Percentiles rank a stretch among this genome's conserved stretches.
phyloP scores from a whole-genome alignment of 2,329 filamentous ascomycete species.

The Curvularia lunata region DNA sequence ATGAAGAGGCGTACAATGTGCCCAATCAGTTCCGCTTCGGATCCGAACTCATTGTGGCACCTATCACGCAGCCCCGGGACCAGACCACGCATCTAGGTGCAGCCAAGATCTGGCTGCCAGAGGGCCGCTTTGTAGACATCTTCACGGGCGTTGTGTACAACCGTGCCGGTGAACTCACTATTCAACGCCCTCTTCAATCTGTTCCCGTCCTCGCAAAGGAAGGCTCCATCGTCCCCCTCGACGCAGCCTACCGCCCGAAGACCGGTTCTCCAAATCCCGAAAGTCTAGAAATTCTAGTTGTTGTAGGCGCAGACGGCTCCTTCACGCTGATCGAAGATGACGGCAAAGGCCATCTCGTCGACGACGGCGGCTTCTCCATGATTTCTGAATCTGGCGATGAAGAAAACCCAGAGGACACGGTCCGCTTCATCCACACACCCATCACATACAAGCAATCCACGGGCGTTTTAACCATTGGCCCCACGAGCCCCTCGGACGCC shows the following conservation, averaged over 20 bases:
- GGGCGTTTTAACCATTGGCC: slow-evolving; percentile 45
- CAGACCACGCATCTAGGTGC: slow-evolving; percentile 55
- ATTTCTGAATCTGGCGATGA: slow-evolving; percentile 52
- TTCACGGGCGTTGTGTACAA: slow-evolving; percentile 65
- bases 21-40: slow-evolving; percentile 68
- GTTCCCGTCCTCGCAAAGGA: slow-evolving; percentile 63
- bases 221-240: slow-evolving; percentile 65
- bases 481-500: slow-evolving; percentile 33
- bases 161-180: slow-evolving; percentile 59
- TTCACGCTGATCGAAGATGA: slow-evolving; percentile 60
- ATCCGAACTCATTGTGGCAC: slow-evolving; percentile 61
- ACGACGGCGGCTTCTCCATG: slow-evolving; percentile 46
- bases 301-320: slow-evolving; percentile 54
- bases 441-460: slow-evolving; percentile 49
- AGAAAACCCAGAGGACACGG: slow-evolving; percentile 28
- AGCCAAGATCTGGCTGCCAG: slow-evolving; percentile 64
- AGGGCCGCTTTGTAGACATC: slow-evolving; percentile 62
- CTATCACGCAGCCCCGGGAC: slow-evolving; percentile 61
- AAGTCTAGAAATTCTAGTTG: slow-evolving; percentile 57
- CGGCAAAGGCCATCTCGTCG: slow-evolving; percentile 43
- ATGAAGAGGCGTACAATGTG: slow-evolving; percentile 61
- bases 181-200: slow-evolving; percentile 59
- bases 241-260: slow-evolving; percentile 50
- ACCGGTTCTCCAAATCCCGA: slow-evolving; percentile 59
- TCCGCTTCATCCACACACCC: slow-evolving; percentile 42